phyloP scores from a whole-genome alignment of 345 rosid genomes.

The Cardamine occulta region DNA sequence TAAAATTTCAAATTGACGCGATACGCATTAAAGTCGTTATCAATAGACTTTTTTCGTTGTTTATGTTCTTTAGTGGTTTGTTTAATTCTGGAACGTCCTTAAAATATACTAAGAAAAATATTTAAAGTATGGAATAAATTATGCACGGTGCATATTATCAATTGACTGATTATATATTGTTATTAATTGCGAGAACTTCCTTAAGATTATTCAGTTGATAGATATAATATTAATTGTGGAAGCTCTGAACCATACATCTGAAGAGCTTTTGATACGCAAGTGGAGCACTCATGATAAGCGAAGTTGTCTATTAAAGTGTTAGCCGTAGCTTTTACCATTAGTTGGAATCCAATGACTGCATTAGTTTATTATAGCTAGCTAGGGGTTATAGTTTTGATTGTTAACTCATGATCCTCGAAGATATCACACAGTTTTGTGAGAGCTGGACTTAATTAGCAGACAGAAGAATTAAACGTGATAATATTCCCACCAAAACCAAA shows the following conservation, averaged over 20 bases:
- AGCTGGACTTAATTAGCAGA: too few relatives aligned
- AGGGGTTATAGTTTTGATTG: neutral
- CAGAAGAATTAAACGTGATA: neutral
- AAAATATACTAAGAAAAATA: neutral
- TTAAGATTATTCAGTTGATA: neutral
- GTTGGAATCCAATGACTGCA: conserved; percentile 38
- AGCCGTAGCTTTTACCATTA: conserved; percentile 9
- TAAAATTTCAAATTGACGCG: conserved; percentile 11
- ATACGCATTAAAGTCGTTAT: conserved; percentile 41
- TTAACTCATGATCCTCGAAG: neutral
- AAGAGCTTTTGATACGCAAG: conserved; percentile 42
- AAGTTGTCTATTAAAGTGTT: conserved; percentile 40
- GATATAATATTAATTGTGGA: conserved; percentile 7
- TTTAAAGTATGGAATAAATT: neutral
- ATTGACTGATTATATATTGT: neutral
- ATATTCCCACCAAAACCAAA: neutral
- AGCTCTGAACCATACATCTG: conserved; percentile 21
- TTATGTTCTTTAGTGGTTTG: conserved; percentile 15
- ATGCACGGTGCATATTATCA: neutral
- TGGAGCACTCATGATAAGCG: conserved; percentile 46
- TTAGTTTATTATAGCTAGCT: neutral
- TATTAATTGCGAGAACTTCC: neutral
- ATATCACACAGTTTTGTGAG: neutral
- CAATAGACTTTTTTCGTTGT: conserved; percentile 27
- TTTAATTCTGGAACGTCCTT: conserved; percentile 43